Evolutionary conservation across 768 basidiomycete genomes (phyloP).

Genomic region (Dioszegia hungarica): DNA sequence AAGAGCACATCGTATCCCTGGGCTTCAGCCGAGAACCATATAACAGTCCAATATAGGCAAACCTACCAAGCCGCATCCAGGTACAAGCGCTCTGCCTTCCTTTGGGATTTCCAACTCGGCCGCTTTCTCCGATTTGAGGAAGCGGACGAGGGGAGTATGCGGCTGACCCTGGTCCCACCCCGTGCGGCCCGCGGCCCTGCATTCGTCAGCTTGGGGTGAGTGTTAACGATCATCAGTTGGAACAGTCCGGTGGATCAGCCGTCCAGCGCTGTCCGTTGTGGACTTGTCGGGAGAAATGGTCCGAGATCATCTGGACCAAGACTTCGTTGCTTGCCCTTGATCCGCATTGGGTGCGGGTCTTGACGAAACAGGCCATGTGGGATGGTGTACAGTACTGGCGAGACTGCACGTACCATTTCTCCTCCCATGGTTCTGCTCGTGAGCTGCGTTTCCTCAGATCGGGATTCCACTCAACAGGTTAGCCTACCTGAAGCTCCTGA

Average conservation of each 20-base stretch:
- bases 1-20: slow-evolving; percentile 43
- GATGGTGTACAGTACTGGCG: too few relatives aligned
- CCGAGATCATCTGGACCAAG: too few relatives aligned
- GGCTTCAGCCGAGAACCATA: background rate
- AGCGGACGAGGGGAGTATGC: slow-evolving; percentile 15
- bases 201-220: background rate
- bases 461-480: background rate
- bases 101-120: slow-evolving; percentile 19
- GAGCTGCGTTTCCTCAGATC: background rate
- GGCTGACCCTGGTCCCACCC: slow-evolving; percentile 28
- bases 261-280: too few relatives aligned
- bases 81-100: slow-evolving; percentile 24
- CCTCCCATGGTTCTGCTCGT: slow-evolving; percentile 18
- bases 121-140: background rate
- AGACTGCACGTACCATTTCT: slow-evolving; percentile 16
- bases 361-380: too few relatives aligned
- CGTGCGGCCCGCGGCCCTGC: slow-evolving; percentile 19
- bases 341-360: too few relatives aligned
- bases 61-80: slow-evolving; percentile 31
- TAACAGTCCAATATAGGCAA: background rate
- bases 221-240: too few relatives aligned
- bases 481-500: background rate
- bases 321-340: too few relatives aligned
- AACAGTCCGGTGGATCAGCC: too few relatives aligned
- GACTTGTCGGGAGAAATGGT: too few relatives aligned